Evolutionary conservation across 225 moss, liverwort and hornwort species (phyloP).

Genomic region (Neckera pumila): DNA sequence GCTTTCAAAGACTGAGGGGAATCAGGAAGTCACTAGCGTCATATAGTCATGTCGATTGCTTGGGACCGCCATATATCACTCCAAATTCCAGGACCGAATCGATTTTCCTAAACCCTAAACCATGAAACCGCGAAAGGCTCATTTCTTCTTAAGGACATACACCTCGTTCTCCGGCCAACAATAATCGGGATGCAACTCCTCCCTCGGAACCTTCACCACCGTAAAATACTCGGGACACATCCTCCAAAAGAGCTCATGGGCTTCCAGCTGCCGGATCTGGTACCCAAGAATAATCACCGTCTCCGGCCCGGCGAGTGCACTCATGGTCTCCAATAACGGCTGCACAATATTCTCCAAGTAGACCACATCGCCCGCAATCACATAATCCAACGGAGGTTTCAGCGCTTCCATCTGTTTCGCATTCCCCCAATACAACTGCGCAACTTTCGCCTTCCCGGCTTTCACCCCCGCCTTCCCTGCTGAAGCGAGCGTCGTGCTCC

Average conservation of each 20-base stretch:
- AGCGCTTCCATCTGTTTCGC: conserved; percentile 63
- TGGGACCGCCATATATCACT: neutral
- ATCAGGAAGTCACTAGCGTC: neutral
- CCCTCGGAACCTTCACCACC: conserved; percentile 41
- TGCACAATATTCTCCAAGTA: conserved; percentile 75
- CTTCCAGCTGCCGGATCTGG: conserved; percentile 63
- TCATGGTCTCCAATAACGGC: conserved; percentile 57
- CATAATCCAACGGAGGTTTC: conserved; percentile 69
- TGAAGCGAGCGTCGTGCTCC: conserved; percentile 22
- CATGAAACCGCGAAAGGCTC: neutral
- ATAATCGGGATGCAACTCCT: conserved; percentile 62
- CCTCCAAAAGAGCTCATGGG: conserved; percentile 75
- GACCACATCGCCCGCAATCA: conserved; percentile 80
- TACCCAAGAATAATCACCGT: conserved; percentile 59
- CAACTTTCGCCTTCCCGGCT: conserved; percentile 57
- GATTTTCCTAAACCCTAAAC: neutral
- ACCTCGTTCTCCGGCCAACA: conserved; percentile 65
- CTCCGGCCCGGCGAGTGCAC: conserved; percentile 48
- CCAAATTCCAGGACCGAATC: neutral
- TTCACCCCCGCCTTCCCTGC: conserved; percentile 34
- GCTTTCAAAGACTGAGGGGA: neutral
- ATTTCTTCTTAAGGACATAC: conserved; percentile 56
- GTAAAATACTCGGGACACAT: conserved; percentile 57
- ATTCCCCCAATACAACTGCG: conserved; percentile 66
- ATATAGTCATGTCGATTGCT: neutral